Base-by-base conservation (phyloP, 352 stramenopile genomes). In the Pythium rishiriense region DNA sequence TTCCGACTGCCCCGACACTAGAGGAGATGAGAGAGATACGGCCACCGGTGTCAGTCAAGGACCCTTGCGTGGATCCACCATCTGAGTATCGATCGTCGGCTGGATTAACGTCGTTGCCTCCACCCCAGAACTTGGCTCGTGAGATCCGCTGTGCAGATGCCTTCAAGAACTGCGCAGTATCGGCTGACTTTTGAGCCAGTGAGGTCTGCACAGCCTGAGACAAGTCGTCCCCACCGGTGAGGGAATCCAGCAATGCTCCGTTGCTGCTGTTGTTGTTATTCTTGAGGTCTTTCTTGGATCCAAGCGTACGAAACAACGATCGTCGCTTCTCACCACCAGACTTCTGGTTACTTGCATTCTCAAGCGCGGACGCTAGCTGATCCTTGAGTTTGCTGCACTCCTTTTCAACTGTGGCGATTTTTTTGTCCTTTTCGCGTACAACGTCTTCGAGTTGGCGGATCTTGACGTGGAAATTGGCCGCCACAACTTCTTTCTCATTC, bases 401-500 rank as follows among this genome's bases (percentile, higher is more conserved):
- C 35, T 83, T 85, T 66, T 96, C 81, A 3, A 81, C 72, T 25
- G 71, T 71, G 26, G 79, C 78, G 24, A 95, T 79, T 29, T 92
- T 91, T 64, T 95, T 93, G 58, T 95, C 83, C 60, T 95, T 95
- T 37, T 95, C 82, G 53, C 86, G 79, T 63, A 91, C 81, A 51
- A 64, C 75, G 43, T 93, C 81, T 56, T 93, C 81, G 11, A 83
- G 78, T 24, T 88, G 78, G n/a, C 81, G 82, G 45, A 95, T 85
- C 60, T 94, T 94, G 59, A 96, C 80, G 65, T 92, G 85, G 37
- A 88, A 88, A 22, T 92, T 93, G 1, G 81, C 87, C 0, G 77
- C 73, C 15, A 83, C 46, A 11, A 93, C 69, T 46, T 91, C 88
- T 67, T 95, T 91, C 22, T 93, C 84, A 52, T 73, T 87, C 42